Evolutionary conservation across 495 filamentous ascomycete genomes (phyloP), one percentile per base, ranked within the genome.

Genomic region (Pseudotulostoma volvatum): DNA sequence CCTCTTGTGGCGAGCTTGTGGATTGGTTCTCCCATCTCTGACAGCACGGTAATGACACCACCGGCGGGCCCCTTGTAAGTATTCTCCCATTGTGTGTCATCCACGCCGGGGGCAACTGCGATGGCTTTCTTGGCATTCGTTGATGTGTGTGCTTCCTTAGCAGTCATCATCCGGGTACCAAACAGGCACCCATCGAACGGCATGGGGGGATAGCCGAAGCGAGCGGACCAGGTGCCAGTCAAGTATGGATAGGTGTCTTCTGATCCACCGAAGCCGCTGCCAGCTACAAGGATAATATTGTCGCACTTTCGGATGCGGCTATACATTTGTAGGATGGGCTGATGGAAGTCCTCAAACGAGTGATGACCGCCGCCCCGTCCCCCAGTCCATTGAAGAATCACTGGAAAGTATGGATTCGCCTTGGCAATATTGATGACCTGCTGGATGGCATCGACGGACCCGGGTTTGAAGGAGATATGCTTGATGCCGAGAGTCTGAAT

Each of bases 311-410:
- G 58, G 13, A 70, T 60, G 5, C 49, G 46, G 38, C 53, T 48
- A 42, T 70, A 70, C 38, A 57, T 66, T 36, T 53, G 48, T 5
- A 70, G 41, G 8, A 70, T 54, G 2, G 66, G 64, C 15, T 55
- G 44, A 44, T 70, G 64, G 47, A 70, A 70, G 39, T 70, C 66
- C 46, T 70, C 66, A 40, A 51, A 67, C 2, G 66, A 70, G 42
- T 70, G 66, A 46, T 70, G 66, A 30, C 66, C 66, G 44, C 66
- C 66, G 16, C 62, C 66, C 39, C 66, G 54, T 5, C 66, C 66
- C 37, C 66, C 66, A 7, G 66, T 70, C 66, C 66, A 70, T 43
- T 70, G 66, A 38, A 70, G 42, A 13, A 66, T 59, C 33, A 70
- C 51, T 5, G 64, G 63, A 48, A 67, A 66, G 23, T 52, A 47